Conservation (phyloP, 2,329 filamentous ascomycete species). For the Botrytis aclada region DNA sequence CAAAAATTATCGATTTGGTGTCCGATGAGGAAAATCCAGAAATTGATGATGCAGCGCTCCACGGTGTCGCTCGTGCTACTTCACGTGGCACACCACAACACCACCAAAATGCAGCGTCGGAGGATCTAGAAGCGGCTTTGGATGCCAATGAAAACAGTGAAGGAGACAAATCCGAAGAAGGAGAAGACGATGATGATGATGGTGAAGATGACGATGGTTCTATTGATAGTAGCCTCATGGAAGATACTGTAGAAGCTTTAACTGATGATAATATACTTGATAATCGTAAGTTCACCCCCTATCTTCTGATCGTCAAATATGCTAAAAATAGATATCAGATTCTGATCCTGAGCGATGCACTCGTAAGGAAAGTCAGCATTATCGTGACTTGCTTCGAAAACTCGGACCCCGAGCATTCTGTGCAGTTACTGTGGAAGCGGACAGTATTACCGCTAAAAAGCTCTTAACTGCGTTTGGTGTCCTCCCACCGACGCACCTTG, state of each 20-base stretch:
- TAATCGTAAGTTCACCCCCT: constrained; percentile 39
- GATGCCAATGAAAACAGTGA: not conserved
- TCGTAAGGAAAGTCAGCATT: constrained; percentile 64
- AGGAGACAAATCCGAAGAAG: not conserved
- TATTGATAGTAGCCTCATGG: constrained; percentile 46
- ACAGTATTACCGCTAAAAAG: constrained; percentile 73
- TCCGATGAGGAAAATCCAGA: constrained; percentile 2
- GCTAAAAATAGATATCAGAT: constrained; percentile 32
- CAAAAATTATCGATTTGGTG: constrained; percentile 7
- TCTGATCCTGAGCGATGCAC: constrained; percentile 48
- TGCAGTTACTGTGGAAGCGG: constrained; percentile 64
- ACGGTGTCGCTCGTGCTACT: not conserved
- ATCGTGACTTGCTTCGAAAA: constrained; percentile 68
- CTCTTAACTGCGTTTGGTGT: constrained; percentile 85
- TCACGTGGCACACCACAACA: constrained; percentile 17
- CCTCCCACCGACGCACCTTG: constrained; percentile 68
- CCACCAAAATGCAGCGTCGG: constrained; percentile 6
- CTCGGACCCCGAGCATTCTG: constrained; percentile 79
- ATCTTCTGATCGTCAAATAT: not conserved
- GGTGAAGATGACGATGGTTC: constrained; percentile 33
- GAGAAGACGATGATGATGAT: not conserved
- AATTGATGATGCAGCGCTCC: not conserved
- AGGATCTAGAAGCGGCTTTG: not conserved
- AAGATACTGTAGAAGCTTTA: constrained; percentile 47
- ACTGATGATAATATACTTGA: constrained; percentile 46